Evolutionary conservation across 2,329 filamentous ascomycete species (phyloP).

Genomic region (Paecilomyces formosus): DNA sequence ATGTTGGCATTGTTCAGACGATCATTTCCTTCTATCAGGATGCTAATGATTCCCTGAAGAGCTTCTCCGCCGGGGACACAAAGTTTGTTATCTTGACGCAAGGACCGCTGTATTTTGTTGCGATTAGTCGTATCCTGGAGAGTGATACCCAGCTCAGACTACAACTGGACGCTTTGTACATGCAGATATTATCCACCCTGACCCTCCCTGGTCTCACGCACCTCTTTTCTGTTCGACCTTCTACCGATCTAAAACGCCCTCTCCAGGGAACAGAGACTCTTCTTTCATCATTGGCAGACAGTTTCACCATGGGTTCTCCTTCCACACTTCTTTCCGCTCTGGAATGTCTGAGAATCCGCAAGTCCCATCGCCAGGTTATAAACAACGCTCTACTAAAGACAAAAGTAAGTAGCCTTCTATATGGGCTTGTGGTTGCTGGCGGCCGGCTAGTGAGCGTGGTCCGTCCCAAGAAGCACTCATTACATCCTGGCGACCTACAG

Average conservation of each 20-base stretch:
- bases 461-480: slow-evolving; percentile 83
- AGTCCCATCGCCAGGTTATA: slow-evolving; percentile 76
- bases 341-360: slow-evolving; percentile 87
- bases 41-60: slow-evolving; percentile 65
- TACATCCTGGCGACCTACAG: slow-evolving; percentile 91
- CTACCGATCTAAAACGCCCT: slow-evolving; percentile 85
- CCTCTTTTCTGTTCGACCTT: slow-evolving; percentile 83
- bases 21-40: slow-evolving; percentile 95
- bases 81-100: slow-evolving; percentile 80
- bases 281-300: slow-evolving; percentile 85
- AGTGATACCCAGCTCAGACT: slow-evolving; percentile 79
- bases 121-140: slow-evolving; percentile 86
- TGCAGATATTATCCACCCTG: slow-evolving; percentile 94
- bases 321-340: slow-evolving; percentile 82
- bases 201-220: slow-evolving; percentile 80
- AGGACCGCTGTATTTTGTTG: slow-evolving; percentile 85
- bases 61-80: slow-evolving; percentile 79
- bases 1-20: slow-evolving; percentile 91
- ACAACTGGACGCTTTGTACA: slow-evolving; percentile 90
- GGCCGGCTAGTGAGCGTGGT: slow-evolving; percentile 92
- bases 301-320: slow-evolving; percentile 86
- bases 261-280: slow-evolving; percentile 86
- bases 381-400: slow-evolving; percentile 80
- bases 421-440: slow-evolving; percentile 87
- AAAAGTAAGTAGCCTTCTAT: slow-evolving; percentile 71